Conservation (phyloP, 1,284 basidiomycete species). For the Somion occarium region DNA sequence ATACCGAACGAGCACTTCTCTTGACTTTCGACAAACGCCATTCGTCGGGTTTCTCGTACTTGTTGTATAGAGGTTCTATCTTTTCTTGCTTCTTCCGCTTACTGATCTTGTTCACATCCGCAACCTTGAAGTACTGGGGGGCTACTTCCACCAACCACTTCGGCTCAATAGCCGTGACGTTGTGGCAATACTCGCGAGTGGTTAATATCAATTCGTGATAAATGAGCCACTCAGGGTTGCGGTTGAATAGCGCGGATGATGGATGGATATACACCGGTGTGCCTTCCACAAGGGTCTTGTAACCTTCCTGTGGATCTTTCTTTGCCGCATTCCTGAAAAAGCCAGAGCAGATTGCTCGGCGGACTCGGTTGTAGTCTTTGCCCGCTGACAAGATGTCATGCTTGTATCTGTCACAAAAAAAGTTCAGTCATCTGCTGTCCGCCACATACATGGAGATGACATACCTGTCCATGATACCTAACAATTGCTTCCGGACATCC, state of each 20-base stretch:
- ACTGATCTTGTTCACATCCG: conserved; percentile 93
- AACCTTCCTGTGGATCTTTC: conserved; percentile 94
- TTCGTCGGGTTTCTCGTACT: conserved; percentile 88
- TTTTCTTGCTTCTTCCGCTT: conserved; percentile 97
- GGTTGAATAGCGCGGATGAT: conserved; percentile 95
- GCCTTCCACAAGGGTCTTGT: conserved; percentile 97
- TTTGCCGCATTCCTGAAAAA: conserved; percentile 96
- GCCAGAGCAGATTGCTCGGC: conserved; percentile 95
- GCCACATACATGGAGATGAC: conserved; percentile 19
- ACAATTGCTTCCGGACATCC: conserved; percentile 94
- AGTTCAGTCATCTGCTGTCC: conserved; percentile 12
- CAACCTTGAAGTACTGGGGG: conserved; percentile 96
- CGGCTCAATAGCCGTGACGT: conserved; percentile 94
- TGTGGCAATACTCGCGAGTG: conserved; percentile 91
- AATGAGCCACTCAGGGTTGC: conserved; percentile 77
- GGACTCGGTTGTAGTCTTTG: conserved; percentile 89
- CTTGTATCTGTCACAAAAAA: conserved; percentile 62
- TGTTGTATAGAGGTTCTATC: conserved; percentile 90
- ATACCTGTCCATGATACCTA: conserved; percentile 98
- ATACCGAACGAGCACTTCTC: conserved; percentile 77
- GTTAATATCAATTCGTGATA: conserved; percentile 77
- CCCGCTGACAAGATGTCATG: conserved; percentile 93
- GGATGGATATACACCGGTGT: conserved; percentile 98
- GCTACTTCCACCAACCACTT: conserved; percentile 99
- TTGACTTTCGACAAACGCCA: conserved; percentile 89